Evolutionary conservation across 169 alveolate species (phyloP), one percentile per base, ranked within the genome.

Genomic region (Babesia bigemina): DNA sequence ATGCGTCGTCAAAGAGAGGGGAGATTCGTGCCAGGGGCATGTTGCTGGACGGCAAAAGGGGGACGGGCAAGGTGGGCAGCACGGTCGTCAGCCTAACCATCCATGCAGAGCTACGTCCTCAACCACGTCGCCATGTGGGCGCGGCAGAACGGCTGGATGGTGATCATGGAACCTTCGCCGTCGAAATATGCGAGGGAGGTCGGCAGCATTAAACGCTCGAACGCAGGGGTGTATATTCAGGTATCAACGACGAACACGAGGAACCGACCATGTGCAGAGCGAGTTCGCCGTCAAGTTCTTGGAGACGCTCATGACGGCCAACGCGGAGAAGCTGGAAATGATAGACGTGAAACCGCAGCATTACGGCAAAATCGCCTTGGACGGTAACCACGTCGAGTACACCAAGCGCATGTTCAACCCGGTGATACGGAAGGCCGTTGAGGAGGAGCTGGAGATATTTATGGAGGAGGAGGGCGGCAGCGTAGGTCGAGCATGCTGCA

Each of bases 61-160:
- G 94, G 4, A 65, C 91, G 8, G 94, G 94, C 45, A 90, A 90
- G 84, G 88, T 81, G 24, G 17, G 56, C 24, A 3, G 19, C 9
- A 21, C 7, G n/a, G 57, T 22, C 24, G 21, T 47, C 24, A 13
- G 48, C 16, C 17, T 9, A 2, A 26, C 4, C 2, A 4, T 10
- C 13, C 44, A 47, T 39, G 29, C 57, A 81, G 85, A 90, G 94
- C 70, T 85, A 85, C 59, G 67, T 90, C 3, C 81, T 90, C 33
- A 90, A 90, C 58, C 91, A 78, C 62, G 86, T 90, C 0, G 88
- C 86, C 14, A 42, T 90, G 42, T 90, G 94, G 94, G 94, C 94
- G 4, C 75, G 91, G 22, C 42, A 75, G 49, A 86, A 85, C 57
- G 86, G 88, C 13, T 90, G 94, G 94, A 56, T 90, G 87, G 94